Evolutionary conservation across 495 filamentous ascomycete species (phyloP), one percentile per base, ranked within the genome.

Genomic region (Tuber calosporum): DNA sequence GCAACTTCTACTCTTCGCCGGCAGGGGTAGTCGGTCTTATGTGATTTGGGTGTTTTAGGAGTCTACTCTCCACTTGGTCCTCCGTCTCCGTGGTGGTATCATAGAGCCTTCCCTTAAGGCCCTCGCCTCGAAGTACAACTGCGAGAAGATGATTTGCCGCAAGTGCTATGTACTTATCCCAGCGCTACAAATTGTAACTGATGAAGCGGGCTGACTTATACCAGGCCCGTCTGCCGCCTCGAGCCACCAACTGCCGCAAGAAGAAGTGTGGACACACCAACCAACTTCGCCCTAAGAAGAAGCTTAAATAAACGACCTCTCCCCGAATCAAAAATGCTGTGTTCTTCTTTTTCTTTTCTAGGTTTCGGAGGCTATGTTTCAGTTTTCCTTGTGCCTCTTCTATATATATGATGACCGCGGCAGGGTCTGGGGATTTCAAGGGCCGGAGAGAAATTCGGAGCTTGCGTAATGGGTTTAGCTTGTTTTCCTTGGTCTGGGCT

Each of bases 261-360:
- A 92, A 92, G 87, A 98, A 99, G 90, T 99, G 95, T 86, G 95
- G 95, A 75, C 95, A 99, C 89, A 94, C 88, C 87, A 98, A 98
- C 91, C 95, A 99, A 89, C 91, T 99, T 83, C 93, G 96, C 86
- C 95, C 95, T 84, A 99, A 99, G 94, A 99, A 99, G 93, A 99
- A 99, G 93, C 89, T 99, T 82, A 99, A 99, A 88, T 99, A 94
- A 83, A 87, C 83, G 85, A 83, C 83, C 84, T 82, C 81, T 81
- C 82, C 80, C 48, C 71, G 43, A 73, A 77, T 72, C 53, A 69
- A 77, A 75, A 74, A 34, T 70, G 58, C 68, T 68, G 67, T 74
- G 37, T 37, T 69, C 69, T 43, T 34, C 43, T 66, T 70, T 34
- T 73, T 43, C 72, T 77, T 77, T 75, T 69, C 76, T 70, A n/a